phyloP scores from a whole-genome alignment of 2,329 filamentous ascomycete genomes.

The Neonectria ditissima region DNA sequence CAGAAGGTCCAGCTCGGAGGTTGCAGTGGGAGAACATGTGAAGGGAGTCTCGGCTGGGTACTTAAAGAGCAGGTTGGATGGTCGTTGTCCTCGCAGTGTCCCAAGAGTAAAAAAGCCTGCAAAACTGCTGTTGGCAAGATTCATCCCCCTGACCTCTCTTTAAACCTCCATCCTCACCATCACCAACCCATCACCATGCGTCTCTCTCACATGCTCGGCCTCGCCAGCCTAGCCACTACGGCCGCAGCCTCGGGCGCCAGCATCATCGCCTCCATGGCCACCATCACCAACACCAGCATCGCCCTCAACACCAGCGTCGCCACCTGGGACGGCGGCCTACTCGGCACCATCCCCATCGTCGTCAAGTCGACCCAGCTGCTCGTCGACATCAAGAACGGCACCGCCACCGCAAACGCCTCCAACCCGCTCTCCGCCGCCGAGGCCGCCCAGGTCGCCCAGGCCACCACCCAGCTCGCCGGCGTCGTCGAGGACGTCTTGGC shows the following conservation, averaged over 20 bases:
- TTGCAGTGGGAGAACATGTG: not conserved
- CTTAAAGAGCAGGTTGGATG: not conserved
- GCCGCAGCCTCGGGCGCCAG: conserved; percentile 49
- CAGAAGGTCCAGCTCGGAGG: not conserved
- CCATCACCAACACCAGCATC: conserved; percentile 49
- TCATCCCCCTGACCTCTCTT: not conserved
- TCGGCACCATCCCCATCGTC: conserved; percentile 56
- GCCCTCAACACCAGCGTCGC: conserved; percentile 51
- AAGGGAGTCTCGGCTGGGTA: not conserved
- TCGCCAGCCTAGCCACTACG: conserved; percentile 38
- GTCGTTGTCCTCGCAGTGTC: not conserved
- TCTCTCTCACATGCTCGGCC: conserved; percentile 39
- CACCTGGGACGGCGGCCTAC: conserved; percentile 53
- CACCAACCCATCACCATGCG: conserved; percentile 35
- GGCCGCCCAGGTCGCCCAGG: conserved; percentile 53
- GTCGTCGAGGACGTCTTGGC: conserved; percentile 55
- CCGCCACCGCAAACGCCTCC: conserved; percentile 51
- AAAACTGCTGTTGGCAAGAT: not conserved
- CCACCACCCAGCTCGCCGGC: conserved; percentile 50
- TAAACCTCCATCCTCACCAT: not conserved
- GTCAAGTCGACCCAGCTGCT: conserved; percentile 54
- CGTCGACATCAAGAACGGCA: conserved; percentile 53
- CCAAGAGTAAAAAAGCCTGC: too few species aligned
- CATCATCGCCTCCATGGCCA: conserved; percentile 51
- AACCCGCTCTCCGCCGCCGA: conserved; percentile 53